Base-by-base conservation (phyloP, 805 yeast genomes). In the Priceomyces medius region DNA sequence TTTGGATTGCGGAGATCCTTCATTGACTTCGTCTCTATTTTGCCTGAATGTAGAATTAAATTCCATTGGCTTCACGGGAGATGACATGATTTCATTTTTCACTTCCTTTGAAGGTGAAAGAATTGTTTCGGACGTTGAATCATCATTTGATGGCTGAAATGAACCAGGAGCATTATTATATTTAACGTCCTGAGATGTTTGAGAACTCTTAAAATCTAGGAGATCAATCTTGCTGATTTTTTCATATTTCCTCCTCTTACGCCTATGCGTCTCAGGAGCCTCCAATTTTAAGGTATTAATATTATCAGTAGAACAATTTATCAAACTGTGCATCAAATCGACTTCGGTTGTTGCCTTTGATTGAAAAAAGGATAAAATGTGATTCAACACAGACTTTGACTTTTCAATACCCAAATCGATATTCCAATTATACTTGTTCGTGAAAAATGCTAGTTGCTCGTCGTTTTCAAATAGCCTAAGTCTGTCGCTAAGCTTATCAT, bases 201-300 rank as follows among this genome's bases (percentile, higher is more conserved):
- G 12, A 5, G 43, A 34, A 14, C 43, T 34, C 13, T 27, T 40
- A 27, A 66, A 60, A 42, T 63, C 64, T 38, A 68, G 64, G 39
- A 68, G 68, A 35, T 64, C 64, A 26, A 66, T 53, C 13, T 57
- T 62, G 37, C 54, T 58, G 2, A 63, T 66, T 31, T 58, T 55
- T 41, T 64, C 64, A 27, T 61, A 54, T 37, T 56, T 63, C 28
- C 64, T 50, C 45, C 71, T 50, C 39, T 63, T 64, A 21, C 66
- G 46, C 9, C 38, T 38, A 3, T 28, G 44, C n/a, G 31, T 29
- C 35, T 21, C 13, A 20, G 29, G 39, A 17, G 40, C 20, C 21
- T 40, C 38, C 9, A 35, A 21, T n/a, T 31, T 35, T 3, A 35
- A 16, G 12, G 40, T 7, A n/a, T 32, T 32, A 8, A 49, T 23